Percentiles rank a stretch among this genome's conserved stretches.
Evolutionary conservation across 768 basidiomycete genomes (phyloP).

Genomic region (Artomyces pyxidatus): DNA sequence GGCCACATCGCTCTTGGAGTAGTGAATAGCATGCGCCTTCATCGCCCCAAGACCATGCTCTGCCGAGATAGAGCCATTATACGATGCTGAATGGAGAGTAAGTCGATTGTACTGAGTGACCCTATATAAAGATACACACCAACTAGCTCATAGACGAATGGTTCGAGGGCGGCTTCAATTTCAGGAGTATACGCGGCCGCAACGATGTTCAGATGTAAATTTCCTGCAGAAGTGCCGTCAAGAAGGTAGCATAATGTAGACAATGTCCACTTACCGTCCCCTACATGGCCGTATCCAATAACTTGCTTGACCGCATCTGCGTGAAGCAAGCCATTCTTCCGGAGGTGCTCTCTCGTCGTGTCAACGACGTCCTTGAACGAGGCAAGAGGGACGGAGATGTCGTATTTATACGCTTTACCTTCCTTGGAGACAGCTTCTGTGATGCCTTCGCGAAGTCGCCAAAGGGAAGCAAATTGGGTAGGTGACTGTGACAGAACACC

Average conservation of each 20-base stretch:
- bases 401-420: conserved; percentile 96
- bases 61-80: conserved; percentile 89
- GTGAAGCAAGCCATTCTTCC: conserved; percentile 58
- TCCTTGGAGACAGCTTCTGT: conserved; percentile 90
- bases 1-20: conserved; percentile 74
- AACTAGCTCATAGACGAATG: conserved; percentile 90
- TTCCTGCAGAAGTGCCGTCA: conserved; percentile 43
- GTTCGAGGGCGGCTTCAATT: conserved; percentile 83
- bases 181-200: conserved; percentile 78
- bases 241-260: too few relatives aligned
- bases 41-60: conserved; percentile 96
- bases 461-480: conserved; percentile 81
- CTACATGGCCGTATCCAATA: conserved; percentile 93
- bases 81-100: conserved; percentile 41
- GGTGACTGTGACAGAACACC: conserved; percentile 90
- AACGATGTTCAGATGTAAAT: conserved; percentile 88
- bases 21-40: conserved; percentile 86
- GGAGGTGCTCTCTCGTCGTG: conserved; percentile 61
- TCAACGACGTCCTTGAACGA: conserved; percentile 88
- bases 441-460: conserved; percentile 88
- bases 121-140: conserved; percentile 37
- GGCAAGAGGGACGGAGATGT: conserved; percentile 81
- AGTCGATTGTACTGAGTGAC: conserved; percentile 2
- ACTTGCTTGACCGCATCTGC: conserved; percentile 76
- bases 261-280: conserved; percentile 61